A percentile compares a stretch with the other conserved stretches of the same genome.
Conservation (phyloP, 176 grass and related monocot species). For the Oryza nivara region DNA sequence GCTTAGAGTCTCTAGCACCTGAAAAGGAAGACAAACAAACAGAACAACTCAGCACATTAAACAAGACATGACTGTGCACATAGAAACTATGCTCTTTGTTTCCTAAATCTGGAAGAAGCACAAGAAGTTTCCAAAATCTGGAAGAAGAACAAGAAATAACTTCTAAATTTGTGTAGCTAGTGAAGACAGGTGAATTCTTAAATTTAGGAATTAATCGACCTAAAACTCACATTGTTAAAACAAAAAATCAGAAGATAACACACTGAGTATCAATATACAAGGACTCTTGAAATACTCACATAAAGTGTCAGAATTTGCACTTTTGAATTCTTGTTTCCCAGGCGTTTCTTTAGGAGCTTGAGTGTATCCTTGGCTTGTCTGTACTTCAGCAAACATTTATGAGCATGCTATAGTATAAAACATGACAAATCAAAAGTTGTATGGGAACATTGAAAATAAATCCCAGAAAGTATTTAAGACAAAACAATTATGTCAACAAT, state of each 20-base stretch:
- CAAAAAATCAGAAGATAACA: neutral
- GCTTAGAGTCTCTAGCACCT: conserved; percentile 97
- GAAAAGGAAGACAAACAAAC: conserved; percentile 2
- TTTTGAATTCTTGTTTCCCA: conserved; percentile 92
- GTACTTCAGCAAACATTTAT: conserved; percentile 46
- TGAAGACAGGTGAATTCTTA: neutral
- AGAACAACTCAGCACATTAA: conserved; percentile 31
- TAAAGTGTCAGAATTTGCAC: conserved; percentile 88
- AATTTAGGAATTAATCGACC: conserved; percentile 16
- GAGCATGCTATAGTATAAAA: conserved; percentile 26
- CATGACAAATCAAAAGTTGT: conserved; percentile 1
- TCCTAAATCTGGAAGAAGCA: neutral
- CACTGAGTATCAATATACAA: neutral
- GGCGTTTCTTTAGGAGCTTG: conserved; percentile 97
- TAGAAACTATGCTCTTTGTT: neutral
- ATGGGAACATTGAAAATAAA: neutral
- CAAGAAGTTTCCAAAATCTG: neutral
- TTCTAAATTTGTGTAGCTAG: neutral
- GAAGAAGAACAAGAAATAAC: neutral
- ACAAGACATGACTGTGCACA: neutral
- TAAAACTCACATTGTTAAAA: conserved; percentile 20
- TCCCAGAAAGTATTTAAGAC: neutral
- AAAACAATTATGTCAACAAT: conserved; percentile 1
- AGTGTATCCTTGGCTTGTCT: conserved; percentile 92
- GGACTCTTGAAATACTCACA: conserved; percentile 58